Conservation (phyloP, 2,329 filamentous ascomycete species). For the Elsinoe perseae region DNA sequence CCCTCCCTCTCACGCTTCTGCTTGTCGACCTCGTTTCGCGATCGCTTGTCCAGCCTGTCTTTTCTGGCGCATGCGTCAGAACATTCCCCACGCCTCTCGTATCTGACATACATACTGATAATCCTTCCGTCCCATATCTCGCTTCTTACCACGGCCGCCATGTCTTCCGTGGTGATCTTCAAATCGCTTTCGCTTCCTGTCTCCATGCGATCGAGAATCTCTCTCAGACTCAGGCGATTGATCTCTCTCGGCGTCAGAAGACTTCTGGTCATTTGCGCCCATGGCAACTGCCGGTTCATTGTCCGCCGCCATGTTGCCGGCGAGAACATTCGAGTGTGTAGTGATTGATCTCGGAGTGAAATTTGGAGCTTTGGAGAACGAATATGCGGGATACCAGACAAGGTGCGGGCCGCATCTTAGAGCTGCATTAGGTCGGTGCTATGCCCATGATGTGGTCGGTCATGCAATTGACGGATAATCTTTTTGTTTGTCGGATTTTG, state of each 20-base stretch:
- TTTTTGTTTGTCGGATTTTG: too few relatives aligned
- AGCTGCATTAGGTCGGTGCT: too few relatives aligned
- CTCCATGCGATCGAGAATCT: slow-evolving; percentile 9
- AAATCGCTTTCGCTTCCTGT: slow-evolving; percentile 21
- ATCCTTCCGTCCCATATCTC: slow-evolving; percentile 59
- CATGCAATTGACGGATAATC: too few relatives aligned
- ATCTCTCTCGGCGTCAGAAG: neutral
- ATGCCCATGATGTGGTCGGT: too few relatives aligned
- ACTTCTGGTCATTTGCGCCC: neutral
- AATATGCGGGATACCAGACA: neutral
- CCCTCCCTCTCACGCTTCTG: slow-evolving; percentile 39
- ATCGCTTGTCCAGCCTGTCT: slow-evolving; percentile 41
- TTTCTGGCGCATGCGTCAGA: slow-evolving; percentile 31
- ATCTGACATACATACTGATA: slow-evolving; percentile 49
- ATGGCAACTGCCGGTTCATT: slow-evolving; percentile 2
- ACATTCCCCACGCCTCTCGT: too few relatives aligned
- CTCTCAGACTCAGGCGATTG: neutral
- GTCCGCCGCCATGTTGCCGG: slow-evolving; percentile 11
- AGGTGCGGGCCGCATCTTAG: neutral
- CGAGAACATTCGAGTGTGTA: neutral
- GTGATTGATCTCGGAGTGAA: neutral
- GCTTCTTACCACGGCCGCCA: slow-evolving; percentile 44
- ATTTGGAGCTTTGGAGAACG: neutral
- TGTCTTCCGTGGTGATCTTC: slow-evolving; percentile 29
- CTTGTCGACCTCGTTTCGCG: slow-evolving; percentile 37